Conservation (phyloP, 495 filamentous ascomycete genomes). For the Bacidia rubella region DNA sequence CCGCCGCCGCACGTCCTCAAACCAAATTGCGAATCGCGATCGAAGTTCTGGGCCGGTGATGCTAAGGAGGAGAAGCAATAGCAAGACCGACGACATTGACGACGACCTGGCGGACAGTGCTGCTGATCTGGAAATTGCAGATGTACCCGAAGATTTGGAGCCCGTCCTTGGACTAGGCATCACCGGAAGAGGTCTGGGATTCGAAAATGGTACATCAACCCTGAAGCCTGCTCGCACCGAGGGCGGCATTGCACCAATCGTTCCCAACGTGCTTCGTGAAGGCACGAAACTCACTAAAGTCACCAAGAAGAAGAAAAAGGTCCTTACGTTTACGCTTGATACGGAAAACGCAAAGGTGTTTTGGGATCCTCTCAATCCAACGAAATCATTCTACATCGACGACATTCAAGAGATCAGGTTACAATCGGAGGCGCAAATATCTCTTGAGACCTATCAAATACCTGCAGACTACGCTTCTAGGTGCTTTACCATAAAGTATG, state of each 20-base stretch:
- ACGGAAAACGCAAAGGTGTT: conserved; percentile 68
- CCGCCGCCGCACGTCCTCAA: conserved; percentile 56
- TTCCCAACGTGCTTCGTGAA: conserved; percentile 55
- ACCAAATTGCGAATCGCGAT: conserved; percentile 60
- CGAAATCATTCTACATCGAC: conserved; percentile 82
- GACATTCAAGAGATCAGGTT: conserved; percentile 83
- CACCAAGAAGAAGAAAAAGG: conserved; percentile 65
- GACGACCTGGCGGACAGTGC: conserved; percentile 35
- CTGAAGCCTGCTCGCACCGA: conserved; percentile 11
- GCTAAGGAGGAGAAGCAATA: conserved; percentile 75
- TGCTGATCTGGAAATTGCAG: conserved; percentile 53
- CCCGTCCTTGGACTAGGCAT: conserved; percentile 9
- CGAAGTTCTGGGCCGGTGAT: conserved; percentile 80
- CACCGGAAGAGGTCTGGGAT: background rate
- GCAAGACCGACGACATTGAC: conserved; percentile 45
- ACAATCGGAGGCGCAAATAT: conserved; percentile 75
- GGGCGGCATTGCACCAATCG: conserved; percentile 48
- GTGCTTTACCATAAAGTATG: conserved; percentile 84
- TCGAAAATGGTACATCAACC: conserved; percentile 4
- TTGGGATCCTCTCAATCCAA: conserved; percentile 68
- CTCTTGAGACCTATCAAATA: conserved; percentile 69
- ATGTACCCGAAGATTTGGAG: conserved; percentile 32
- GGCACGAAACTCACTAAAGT: conserved; percentile 70
- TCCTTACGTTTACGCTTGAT: conserved; percentile 64
- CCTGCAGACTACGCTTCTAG: conserved; percentile 45